Evolutionary conservation across 306 rosid species (phyloP).

Genomic region (Sicyos edulis): DNA sequence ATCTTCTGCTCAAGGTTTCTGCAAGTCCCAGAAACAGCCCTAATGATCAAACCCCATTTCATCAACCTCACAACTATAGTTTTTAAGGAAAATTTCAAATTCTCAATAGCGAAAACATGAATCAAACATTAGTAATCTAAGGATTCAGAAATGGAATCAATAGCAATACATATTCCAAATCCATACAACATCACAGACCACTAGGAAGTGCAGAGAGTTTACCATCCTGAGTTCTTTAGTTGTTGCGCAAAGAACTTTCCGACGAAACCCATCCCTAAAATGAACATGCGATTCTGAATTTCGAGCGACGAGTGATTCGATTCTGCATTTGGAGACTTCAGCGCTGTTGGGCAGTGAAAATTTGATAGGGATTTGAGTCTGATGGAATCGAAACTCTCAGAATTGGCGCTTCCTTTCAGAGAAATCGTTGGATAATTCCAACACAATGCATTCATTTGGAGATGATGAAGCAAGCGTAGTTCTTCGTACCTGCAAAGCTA

Average conservation of each 20-base stretch:
- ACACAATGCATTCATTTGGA: background rate
- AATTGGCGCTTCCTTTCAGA: background rate
- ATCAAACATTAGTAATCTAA: background rate
- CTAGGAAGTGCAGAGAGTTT: constrained; percentile 6
- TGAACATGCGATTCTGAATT: constrained; percentile 46
- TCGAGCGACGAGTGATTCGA: constrained; percentile 18
- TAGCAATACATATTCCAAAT: background rate
- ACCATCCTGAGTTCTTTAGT: constrained; percentile 76
- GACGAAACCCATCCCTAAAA: constrained; percentile 71
- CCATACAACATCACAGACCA: background rate
- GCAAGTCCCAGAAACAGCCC: constrained; percentile 76
- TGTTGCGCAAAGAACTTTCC: constrained; percentile 50
- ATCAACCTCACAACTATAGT: background rate
- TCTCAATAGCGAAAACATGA: background rate
- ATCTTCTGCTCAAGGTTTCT: constrained; percentile 52
- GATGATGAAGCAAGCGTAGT: background rate
- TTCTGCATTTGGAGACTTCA: constrained; percentile 13
- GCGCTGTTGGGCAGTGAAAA: background rate
- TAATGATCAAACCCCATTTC: constrained; percentile 12
- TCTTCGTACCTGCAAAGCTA: background rate
- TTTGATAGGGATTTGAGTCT: background rate
- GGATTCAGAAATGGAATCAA: background rate
- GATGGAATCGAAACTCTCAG: background rate
- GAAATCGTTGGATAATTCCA: constrained; percentile 11
- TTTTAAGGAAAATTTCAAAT: background rate